Conservation (phyloP, 2,329 filamentous ascomycete species). For the Dothistroma pini region DNA sequence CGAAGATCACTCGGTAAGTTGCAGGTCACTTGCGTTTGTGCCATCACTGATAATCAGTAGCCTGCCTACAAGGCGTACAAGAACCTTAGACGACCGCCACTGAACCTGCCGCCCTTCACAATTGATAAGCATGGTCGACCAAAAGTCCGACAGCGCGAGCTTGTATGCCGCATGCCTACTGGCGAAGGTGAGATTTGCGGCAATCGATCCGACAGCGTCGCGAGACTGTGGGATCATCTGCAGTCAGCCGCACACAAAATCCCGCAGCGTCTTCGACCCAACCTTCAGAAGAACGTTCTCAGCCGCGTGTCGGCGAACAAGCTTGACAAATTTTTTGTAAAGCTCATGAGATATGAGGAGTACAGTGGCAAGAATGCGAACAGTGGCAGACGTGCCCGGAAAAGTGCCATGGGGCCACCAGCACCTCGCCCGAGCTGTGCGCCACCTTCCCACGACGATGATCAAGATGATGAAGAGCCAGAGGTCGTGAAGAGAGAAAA, state of each 20-base stretch:
- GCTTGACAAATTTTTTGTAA: background rate
- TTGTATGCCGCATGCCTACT: slow-evolving; percentile 4
- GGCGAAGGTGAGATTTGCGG: background rate
- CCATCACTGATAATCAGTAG: background rate
- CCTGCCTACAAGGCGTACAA: slow-evolving; percentile 2
- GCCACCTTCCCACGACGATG: background rate
- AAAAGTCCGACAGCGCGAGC: slow-evolving; percentile 1
- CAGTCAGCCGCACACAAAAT: background rate
- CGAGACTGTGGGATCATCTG: background rate
- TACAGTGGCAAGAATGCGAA: background rate
- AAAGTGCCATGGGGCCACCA: background rate
- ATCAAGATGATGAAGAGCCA: background rate
- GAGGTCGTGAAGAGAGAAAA: background rate
- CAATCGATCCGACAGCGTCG: background rate
- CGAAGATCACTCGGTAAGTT: slow-evolving; percentile 2
- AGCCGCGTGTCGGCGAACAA: background rate
- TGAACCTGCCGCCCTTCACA: slow-evolving; percentile 3
- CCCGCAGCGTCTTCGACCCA: background rate
- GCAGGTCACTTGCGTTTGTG: background rate
- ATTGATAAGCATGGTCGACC: slow-evolving; percentile 1
- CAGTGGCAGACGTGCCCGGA: background rate
- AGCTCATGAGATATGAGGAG: background rate
- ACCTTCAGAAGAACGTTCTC: background rate
- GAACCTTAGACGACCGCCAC: background rate
- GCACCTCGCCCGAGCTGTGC: no score